phyloP scores from a whole-genome alignment of 2,329 filamentous ascomycete genomes.

The Orbilia blumenaviensis region DNA sequence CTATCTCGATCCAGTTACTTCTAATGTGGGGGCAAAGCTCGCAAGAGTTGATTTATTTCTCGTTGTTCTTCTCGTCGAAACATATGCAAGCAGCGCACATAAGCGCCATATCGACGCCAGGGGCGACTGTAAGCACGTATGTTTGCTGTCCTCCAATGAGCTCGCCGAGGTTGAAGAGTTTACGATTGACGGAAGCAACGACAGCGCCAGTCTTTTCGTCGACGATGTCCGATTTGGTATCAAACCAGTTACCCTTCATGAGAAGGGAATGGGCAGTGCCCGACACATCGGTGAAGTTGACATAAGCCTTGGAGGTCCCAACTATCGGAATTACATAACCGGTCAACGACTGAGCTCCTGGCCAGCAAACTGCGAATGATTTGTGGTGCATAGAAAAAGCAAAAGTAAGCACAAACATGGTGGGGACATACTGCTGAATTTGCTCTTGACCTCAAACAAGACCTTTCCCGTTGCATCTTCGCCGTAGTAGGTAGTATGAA shows the following conservation, averaged over 20 bases:
- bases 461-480: slow-evolving; percentile 63
- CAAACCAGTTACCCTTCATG: slow-evolving; percentile 72
- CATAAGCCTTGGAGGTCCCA: slow-evolving; percentile 67
- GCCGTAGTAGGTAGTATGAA: slow-evolving; percentile 67
- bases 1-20: no score
- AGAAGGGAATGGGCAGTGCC: slow-evolving; percentile 64
- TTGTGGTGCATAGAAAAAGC: no score
- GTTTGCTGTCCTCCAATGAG: slow-evolving; percentile 71
- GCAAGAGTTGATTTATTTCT: slow-evolving; percentile 57
- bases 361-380: slow-evolving; percentile 4
- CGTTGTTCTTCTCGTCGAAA: slow-evolving; percentile 73
- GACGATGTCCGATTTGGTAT: slow-evolving; percentile 69
- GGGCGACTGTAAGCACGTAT: slow-evolving; percentile 72
- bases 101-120: slow-evolving; percentile 72
- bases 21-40: no score
- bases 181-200: slow-evolving; percentile 70
- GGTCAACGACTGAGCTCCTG: slow-evolving; percentile 17
- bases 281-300: slow-evolving; percentile 67
- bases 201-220: slow-evolving; percentile 65
- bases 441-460: slow-evolving; percentile 68
- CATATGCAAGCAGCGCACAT: slow-evolving; percentile 74
- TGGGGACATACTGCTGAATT: slow-evolving; percentile 67
- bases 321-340: slow-evolving; percentile 61
- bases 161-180: slow-evolving; percentile 68
- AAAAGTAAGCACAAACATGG: no score